Percentiles rank a stretch among this genome's conserved stretches.
phyloP scores from a whole-genome alignment of 176 grass and related monocot species.

The Dactylis glomerata region DNA sequence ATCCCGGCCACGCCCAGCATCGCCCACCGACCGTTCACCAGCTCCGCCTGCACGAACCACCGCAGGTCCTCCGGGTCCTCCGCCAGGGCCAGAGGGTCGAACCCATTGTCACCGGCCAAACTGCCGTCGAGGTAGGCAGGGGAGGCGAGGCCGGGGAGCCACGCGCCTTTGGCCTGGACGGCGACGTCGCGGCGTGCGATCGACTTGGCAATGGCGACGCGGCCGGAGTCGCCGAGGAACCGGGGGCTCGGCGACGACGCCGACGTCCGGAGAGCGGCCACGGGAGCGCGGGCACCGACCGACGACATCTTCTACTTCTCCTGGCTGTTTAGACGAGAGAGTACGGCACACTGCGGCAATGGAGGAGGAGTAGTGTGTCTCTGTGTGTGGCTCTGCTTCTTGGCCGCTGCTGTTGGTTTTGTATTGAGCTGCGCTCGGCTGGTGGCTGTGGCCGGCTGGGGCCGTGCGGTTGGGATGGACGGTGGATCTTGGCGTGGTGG shows the following conservation, averaged over 20 bases:
- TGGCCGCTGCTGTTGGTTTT: constrained; percentile 18
- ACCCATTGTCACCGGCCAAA: constrained; percentile 69
- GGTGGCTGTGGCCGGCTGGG: constrained; percentile 21
- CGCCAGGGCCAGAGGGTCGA: constrained; percentile 73
- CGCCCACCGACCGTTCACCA: constrained; percentile 80
- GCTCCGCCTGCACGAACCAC: constrained; percentile 92
- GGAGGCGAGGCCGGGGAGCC: constrained; percentile 68
- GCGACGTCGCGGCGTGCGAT: constrained; percentile 26
- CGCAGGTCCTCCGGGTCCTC: constrained; percentile 87
- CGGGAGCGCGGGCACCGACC: constrained; percentile 39
- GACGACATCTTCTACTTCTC: constrained; percentile 36
- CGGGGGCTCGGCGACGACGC: constrained; percentile 18
- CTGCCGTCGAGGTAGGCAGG: constrained; percentile 62
- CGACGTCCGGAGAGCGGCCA: constrained; percentile 33
- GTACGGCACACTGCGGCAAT: not conserved
- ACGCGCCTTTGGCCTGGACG: constrained; percentile 62
- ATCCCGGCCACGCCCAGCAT: constrained; percentile 92
- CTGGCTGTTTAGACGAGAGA: not conserved
- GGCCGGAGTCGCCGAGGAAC: constrained; percentile 35
- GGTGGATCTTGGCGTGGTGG: not conserved
- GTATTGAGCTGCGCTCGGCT: constrained; percentile 22
- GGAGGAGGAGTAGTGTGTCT: not conserved
- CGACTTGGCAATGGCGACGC: constrained; percentile 9
- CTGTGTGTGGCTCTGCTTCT: constrained; percentile 4
- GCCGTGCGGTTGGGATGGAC: not conserved